Evolutionary conservation across 768 basidiomycete genomes (phyloP).

Genomic region (Lactifluus echinatus): DNA sequence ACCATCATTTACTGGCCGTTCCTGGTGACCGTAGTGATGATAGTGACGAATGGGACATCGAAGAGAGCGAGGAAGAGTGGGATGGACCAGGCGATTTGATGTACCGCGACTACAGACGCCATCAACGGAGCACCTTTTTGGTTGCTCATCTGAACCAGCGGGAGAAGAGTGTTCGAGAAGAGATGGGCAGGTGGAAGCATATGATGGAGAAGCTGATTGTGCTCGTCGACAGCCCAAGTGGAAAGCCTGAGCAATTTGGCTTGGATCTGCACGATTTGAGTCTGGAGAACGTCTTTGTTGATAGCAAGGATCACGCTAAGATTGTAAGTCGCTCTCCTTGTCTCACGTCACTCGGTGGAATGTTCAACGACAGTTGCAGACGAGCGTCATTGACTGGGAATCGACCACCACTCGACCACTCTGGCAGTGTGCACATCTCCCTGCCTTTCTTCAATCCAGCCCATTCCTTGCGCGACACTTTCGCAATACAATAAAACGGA

Average conservation of each 20-base stretch:
- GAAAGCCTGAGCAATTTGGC: constrained; percentile 54
- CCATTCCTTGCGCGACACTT: constrained; percentile 67
- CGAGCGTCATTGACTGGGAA: constrained; percentile 86
- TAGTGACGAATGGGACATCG: constrained; percentile 69
- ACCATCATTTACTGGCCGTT: constrained; percentile 58
- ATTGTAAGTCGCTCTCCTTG: constrained; percentile 46
- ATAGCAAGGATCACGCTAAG: constrained; percentile 52
- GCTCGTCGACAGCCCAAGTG: constrained; percentile 24
- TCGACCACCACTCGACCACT: constrained; percentile 82
- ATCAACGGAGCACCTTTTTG: constrained; percentile 72
- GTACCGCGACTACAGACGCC: constrained; percentile 77
- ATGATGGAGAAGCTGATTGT: constrained; percentile 54
- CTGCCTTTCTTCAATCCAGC: constrained; percentile 70
- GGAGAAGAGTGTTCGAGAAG: constrained; percentile 52
- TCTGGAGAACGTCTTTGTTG: constrained; percentile 78
- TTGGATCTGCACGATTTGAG: constrained; percentile 83
- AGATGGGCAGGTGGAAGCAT: constrained; percentile 64
- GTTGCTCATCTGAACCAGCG: constrained; percentile 59
- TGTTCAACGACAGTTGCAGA: constrained; percentile 35
- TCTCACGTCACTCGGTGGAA: not conserved
- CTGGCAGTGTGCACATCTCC: constrained; percentile 79
- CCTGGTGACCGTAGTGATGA: constrained; percentile 70
- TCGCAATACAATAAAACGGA: constrained; percentile 49
- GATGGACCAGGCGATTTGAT: constrained; percentile 60
- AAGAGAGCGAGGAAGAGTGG: constrained; percentile 75